phyloP scores from a whole-genome alignment of 495 filamentous ascomycete genomes.

The Neurospora pannonica region DNA sequence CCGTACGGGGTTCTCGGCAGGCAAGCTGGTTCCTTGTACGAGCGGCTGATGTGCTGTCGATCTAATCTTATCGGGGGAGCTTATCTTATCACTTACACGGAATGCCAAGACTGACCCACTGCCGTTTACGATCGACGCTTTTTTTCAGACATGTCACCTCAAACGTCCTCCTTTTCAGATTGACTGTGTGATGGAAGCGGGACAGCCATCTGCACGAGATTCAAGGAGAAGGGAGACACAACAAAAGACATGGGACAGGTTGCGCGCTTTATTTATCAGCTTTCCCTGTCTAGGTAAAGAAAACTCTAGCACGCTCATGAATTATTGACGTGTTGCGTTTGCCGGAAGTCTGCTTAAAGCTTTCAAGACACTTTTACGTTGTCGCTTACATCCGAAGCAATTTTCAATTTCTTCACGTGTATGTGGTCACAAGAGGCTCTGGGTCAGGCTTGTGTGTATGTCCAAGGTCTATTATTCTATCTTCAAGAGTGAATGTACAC shows the following conservation, averaged over 20 bases:
- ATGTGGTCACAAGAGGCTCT: not conserved
- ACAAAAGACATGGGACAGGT: not conserved
- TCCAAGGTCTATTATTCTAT: not conserved
- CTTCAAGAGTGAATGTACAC: not conserved
- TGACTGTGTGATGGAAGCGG: not conserved
- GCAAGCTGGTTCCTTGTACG: not conserved
- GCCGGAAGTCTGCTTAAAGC: not conserved
- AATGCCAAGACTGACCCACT: not conserved
- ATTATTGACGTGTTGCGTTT: not conserved
- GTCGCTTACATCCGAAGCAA: not conserved
- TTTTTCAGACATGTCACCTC: not conserved
- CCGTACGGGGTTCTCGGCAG: not conserved
- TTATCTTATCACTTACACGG: slow-evolving; percentile 6
- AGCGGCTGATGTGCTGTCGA: slow-evolving; percentile 1
- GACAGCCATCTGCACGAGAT: not conserved
- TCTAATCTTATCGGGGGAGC: slow-evolving; percentile 1
- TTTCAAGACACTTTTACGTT: not conserved
- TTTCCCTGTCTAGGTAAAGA: not conserved
- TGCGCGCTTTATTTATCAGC: not conserved
- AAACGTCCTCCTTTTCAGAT: not conserved
- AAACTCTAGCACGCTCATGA: not conserved
- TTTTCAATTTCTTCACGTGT: not conserved
- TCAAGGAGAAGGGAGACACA: not conserved
- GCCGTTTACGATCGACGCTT: not conserved
- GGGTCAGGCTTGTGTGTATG: not conserved